phyloP scores from a whole-genome alignment of 805 yeast genomes.

The Wickerhamiella cacticola region DNA sequence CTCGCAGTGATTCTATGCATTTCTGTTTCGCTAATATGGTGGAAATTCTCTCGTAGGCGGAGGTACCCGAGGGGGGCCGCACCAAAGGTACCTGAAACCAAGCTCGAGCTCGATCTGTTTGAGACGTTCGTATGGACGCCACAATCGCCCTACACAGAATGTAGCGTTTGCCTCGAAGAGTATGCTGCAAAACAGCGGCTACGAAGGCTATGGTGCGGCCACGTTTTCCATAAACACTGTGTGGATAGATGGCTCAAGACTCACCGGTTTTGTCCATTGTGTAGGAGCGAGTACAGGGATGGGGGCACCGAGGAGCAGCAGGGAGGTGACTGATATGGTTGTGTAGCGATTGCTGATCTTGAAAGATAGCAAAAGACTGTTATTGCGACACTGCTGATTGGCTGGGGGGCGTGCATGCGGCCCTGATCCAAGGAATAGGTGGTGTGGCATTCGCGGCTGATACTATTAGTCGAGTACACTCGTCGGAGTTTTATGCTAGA shows the following conservation, averaged over 20 bases:
- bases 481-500: no score
- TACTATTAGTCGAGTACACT: no score
- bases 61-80: neutral
- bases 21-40: neutral
- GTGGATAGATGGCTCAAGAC: conserved; percentile 73
- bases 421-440: no score
- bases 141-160: conserved; percentile 24
- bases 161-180: conserved; percentile 70
- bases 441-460: no score
- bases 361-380: no score
- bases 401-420: no score
- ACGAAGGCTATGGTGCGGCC: conserved; percentile 70
- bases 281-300: conserved; percentile 34
- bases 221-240: conserved; percentile 69
- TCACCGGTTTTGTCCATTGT: conserved; percentile 70
- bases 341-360: neutral
- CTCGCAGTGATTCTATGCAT: neutral
- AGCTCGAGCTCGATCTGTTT: neutral
- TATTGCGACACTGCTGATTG: no score
- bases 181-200: conserved; percentile 47
- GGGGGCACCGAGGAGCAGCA: neutral
- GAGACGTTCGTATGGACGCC: neutral
- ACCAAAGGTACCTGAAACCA: neutral
- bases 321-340: neutral
- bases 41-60: neutral